Conservation (phyloP, 2,329 filamentous ascomycete genomes). For the Lachnellula hyalina region DNA sequence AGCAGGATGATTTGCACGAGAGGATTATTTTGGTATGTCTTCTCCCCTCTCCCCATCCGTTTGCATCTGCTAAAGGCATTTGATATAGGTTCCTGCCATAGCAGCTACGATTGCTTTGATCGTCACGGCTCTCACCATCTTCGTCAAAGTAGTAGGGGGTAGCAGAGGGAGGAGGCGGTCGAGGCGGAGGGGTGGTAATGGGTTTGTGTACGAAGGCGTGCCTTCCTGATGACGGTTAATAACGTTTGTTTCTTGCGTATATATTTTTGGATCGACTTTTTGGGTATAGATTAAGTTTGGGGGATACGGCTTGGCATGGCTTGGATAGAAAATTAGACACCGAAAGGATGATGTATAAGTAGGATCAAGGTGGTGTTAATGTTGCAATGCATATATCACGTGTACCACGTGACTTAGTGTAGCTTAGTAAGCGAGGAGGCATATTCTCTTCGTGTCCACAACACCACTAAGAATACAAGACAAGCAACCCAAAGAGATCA, state of each 20-base stretch:
- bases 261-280: neutral
- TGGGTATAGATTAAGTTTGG: neutral
- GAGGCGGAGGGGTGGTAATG: conserved; percentile 41
- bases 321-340: too few species aligned
- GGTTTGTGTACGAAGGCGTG: conserved; percentile 65
- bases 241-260: neutral
- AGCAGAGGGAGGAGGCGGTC: conserved; percentile 47
- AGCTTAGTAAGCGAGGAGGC: too few species aligned
- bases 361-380: too few species aligned
- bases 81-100: conserved; percentile 50
- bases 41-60: neutral
- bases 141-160: conserved; percentile 61
- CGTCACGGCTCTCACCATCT: conserved; percentile 53
- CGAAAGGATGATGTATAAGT: too few species aligned
- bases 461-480: too few species aligned
- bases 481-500: too few species aligned
- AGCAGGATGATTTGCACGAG: conserved; percentile 36
- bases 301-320: too few species aligned
- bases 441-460: too few species aligned
- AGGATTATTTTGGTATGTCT: conserved; percentile 38
- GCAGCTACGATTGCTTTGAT: conserved; percentile 58
- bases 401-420: too few species aligned
- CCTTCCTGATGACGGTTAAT: conserved; percentile 33
- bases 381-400: too few species aligned
- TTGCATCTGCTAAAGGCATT: neutral